Evolutionary conservation across 345 rosid species (phyloP), one percentile per base, ranked within the genome.

Genomic region (Fremontodendron californicum): DNA sequence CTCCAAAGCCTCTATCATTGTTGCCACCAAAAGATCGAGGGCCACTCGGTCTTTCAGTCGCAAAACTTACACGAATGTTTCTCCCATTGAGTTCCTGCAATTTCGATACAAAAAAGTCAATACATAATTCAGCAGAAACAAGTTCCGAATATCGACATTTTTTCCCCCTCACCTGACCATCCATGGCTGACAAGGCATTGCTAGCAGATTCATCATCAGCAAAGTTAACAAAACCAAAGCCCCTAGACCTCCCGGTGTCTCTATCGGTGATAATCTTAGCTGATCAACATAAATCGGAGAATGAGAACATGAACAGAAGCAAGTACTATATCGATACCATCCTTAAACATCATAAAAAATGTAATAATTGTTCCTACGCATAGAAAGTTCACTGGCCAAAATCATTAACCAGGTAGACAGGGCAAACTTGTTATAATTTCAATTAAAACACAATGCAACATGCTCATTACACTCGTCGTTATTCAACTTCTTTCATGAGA

Each of bases 201-300:
- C 39, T 82, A 3, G 97, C 97, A 68, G 87, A 65, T 0, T 67
- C 85, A 61, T 49, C 81, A 25, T 74, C 76, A 21, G 55, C 9
- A 63, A 83, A 92, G 77, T 64, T 84, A 57, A 92, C 94, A 79
- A 89, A 90, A 23, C 97, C 97, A 33, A 88, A 92, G 40, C 94
- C 97, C 75, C 89, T 84, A 15, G 97, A 92, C 75, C 91, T 90
- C 73, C 97, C 93, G 9, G 86, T 39, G 10, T 89, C 93, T 81
- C 94, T 90, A 73, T 92, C 97, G 0, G 66, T 58, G 54, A 92
- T 80, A 61, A 90, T 86, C 75, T 68, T 90, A 1, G 91, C 97
- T 90, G 87, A 16, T 5, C 49, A 76, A 73, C 49, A 64, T 35
- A 51, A 55, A 29, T 54, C 46, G 57, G 15, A 9, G 42, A 81